These are phyloP conservation scores for Aspergillus luchuensis DNA, from an alignment of 2,329 filamentous ascomycete genomes.

Conservation along the genomic window DNA sequence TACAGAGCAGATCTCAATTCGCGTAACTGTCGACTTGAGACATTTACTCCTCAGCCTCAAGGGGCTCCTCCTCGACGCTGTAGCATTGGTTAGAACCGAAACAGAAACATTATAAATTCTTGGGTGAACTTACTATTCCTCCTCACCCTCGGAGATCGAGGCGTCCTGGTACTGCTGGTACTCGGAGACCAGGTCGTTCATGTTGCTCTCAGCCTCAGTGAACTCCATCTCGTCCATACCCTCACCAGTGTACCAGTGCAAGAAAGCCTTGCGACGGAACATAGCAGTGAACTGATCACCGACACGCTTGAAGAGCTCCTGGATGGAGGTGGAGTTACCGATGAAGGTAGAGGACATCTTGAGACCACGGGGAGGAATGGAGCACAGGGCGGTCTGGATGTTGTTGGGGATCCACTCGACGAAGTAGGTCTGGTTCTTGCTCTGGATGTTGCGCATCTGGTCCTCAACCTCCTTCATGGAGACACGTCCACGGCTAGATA, in stretches of 20 bases:
- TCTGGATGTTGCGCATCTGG: constrained; percentile 99
- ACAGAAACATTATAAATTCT: not conserved
- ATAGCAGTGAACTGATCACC: constrained; percentile 99
- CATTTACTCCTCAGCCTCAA: constrained; percentile 71
- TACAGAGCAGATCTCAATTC: constrained; percentile 39
- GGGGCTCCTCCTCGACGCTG: constrained; percentile 73
- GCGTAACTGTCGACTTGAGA: constrained; percentile 16
- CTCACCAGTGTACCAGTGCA: constrained; percentile 99
- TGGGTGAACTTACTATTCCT: constrained; percentile 67
- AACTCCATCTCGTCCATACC: constrained; percentile 99
- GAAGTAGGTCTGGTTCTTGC: constrained; percentile 99
- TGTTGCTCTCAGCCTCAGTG: constrained; percentile 99
- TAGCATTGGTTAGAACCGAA: constrained; percentile 22
- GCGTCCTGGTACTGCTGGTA: constrained; percentile 99
- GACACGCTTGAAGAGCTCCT: constrained; percentile 99
- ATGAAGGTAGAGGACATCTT: constrained; percentile 99
- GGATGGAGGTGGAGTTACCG: constrained; percentile 98
- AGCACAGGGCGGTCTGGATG: constrained; percentile 98
- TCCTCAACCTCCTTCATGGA: constrained; percentile 99
- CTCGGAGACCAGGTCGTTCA: constrained; percentile 99
- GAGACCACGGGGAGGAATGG: constrained; percentile 93
- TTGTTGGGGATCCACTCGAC: constrained; percentile 99
- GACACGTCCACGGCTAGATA: constrained; percentile 87
- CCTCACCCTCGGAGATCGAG: constrained; percentile 93
- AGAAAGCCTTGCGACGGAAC: constrained; percentile 99